A percentile compares a stretch with the other conserved stretches of the same genome.
Conservation (phyloP, 805 yeast species). For the Zygotorulaspora florentina region DNA sequence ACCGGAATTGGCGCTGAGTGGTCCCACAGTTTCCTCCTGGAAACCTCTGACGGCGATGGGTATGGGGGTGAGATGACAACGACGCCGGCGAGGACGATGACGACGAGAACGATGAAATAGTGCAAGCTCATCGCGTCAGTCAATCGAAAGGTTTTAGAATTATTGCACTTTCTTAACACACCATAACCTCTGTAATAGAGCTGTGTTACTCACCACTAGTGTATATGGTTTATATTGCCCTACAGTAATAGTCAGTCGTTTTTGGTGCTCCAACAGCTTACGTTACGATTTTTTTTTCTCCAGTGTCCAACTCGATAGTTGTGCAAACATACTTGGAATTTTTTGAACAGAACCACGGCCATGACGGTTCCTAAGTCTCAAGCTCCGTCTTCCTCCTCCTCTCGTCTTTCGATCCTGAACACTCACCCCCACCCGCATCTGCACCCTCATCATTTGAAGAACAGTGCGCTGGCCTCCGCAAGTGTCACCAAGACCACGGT, state of each 20-base stretch:
- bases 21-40: too few relatives aligned
- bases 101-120: conserved; percentile 1
- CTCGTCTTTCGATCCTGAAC: conserved; percentile 18
- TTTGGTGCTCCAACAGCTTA: not conserved
- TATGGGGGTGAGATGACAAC: not conserved
- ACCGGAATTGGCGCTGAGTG: not conserved
- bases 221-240: too few relatives aligned
- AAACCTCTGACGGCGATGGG: not conserved
- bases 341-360: not conserved
- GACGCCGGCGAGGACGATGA: not conserved
- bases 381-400: conserved; percentile 13
- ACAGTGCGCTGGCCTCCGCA: conserved; percentile 16
- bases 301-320: not conserved
- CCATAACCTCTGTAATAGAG: not conserved
- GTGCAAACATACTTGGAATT: not conserved
- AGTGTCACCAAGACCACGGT: conserved; percentile 15
- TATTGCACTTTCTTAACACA: not conserved
- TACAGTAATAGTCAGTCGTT: not conserved
- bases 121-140: conserved; percentile 1
- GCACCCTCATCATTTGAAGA: conserved; percentile 23
- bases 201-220: too few relatives aligned
- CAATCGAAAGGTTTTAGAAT: not conserved
- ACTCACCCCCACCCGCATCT: conserved; percentile 25
- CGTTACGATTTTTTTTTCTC: not conserved
- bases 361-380: conserved; percentile 24